phyloP scores from a whole-genome alignment of 139 green algal genomes.

The Coelastrella sp. region DNA sequence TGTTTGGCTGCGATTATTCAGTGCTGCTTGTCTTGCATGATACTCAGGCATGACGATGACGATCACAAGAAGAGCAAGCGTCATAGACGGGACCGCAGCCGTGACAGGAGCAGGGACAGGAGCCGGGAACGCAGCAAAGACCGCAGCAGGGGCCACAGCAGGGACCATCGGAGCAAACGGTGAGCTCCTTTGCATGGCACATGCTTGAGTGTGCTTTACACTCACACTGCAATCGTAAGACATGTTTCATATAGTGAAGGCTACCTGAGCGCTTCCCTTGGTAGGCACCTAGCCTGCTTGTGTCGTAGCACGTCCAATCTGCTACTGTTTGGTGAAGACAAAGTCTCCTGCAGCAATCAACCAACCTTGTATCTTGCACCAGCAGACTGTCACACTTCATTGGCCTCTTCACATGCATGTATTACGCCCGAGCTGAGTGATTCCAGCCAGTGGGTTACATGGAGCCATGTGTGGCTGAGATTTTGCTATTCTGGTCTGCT shows the following conservation, averaged over 20 bases:
- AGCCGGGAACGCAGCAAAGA: slow-evolving; percentile 40
- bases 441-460: background rate
- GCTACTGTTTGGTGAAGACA: too few species aligned
- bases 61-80: slow-evolving; percentile 48
- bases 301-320: too few species aligned
- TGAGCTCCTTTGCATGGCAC: background rate
- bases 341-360: too few species aligned
- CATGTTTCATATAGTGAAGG: too few species aligned
- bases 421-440: too few species aligned
- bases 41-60: slow-evolving; percentile 44
- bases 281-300: too few species aligned
- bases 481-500: background rate
- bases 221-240: too few species aligned
- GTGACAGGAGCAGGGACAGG: slow-evolving; percentile 38
- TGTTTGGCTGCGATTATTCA: too few species aligned
- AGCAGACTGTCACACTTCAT: too few species aligned
- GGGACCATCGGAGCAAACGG: background rate
- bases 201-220: background rate
- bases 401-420: too few species aligned
- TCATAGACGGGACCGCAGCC: slow-evolving; percentile 31
- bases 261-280: too few species aligned
- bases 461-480: background rate
- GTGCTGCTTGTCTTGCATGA: background rate
- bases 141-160: slow-evolving; percentile 35
- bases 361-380: too few species aligned